Base-by-base conservation (phyloP, 441 rosid species). In the Brassica balearica region DNA sequence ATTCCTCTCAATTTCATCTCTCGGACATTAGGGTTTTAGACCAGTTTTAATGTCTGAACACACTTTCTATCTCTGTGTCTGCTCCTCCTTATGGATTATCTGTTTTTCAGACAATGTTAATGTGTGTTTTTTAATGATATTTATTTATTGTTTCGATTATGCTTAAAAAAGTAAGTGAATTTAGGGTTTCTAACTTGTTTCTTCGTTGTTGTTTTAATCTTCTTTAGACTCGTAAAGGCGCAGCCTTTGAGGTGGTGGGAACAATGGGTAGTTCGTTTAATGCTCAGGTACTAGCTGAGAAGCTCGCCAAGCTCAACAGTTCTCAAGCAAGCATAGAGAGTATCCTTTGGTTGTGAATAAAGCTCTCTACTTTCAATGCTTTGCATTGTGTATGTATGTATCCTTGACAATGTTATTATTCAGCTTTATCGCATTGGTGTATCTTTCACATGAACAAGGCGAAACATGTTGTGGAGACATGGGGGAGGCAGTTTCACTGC, bases 281-380 rank as follows among this genome's bases (percentile, higher is more conserved):
- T 79, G 86, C 96, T 19, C 97, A 93, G 85, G 94, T 96, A 62
- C 83, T 96, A 65, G 90, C 91, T 74, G 99, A 96, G 55, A 96
- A 96, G 88, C 94, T 96, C 62, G 85, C 90, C 73, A 96, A 93
- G 87, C 99, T 96, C 85, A 92, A 93, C 85, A 86, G 61, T 69
- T 79, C 99, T 14, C 99, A 96, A 85, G 89, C 98, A 48, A 93
- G 99, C 93, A 96, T 96, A 72, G 98, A 96, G 86, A 96, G 99
- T 96, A 96, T 96, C 99, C 97, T 92, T 56, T 14, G 0, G 36
- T 38, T 68, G 73, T 74, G 12, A 2, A 6, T 67, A 61, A 65
- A 77, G 81, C 36, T 72, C 15, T 78, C 12, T 68, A 19, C 72
- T 27, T 27, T 25, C 29, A 19, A 15, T 67, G 6, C 62, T 19